A percentile compares a stretch with the other conserved stretches of the same genome.
Evolutionary conservation across 106 monocot genomes (phyloP).

Genomic region (Iris macrosiphon): DNA sequence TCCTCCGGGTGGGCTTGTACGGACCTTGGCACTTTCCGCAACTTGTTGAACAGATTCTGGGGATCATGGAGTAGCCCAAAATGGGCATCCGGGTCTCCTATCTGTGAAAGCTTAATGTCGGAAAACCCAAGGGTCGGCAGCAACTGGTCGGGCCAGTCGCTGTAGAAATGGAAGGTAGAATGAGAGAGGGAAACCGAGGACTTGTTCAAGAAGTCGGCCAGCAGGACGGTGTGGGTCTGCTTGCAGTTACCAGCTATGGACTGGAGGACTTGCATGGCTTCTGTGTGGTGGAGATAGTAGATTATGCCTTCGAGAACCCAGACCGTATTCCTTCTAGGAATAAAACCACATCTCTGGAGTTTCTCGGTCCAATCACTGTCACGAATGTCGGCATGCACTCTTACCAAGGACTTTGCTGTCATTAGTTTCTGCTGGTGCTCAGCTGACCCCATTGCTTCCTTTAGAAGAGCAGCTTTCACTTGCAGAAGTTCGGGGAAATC

Average conservation of each 20-base stretch:
- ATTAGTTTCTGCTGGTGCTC: constrained; percentile 13
- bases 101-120: constrained; percentile 55
- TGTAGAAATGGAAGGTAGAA: constrained; percentile 61
- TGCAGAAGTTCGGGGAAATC: constrained; percentile 53
- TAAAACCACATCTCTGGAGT: constrained; percentile 44
- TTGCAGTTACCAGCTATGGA: constrained; percentile 41
- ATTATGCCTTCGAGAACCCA: constrained; percentile 82
- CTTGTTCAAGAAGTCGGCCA: constrained; percentile 89
- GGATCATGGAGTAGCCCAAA: constrained; percentile 79
- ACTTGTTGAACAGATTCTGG: constrained; percentile 63
- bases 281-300: constrained; percentile 62
- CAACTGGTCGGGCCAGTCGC: constrained; percentile 73
- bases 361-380: constrained; percentile 59
- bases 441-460: constrained; percentile 28
- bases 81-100: constrained; percentile 77
- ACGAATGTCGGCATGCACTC: constrained; percentile 45
- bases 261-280: constrained; percentile 72
- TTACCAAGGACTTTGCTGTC: constrained; percentile 27
- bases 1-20: constrained; percentile 60
- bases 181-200: constrained; percentile 44
- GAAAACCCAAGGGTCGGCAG: constrained; percentile 64
- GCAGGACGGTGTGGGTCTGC: constrained; percentile 38
- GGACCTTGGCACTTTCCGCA: constrained; percentile 67
- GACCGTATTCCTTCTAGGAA: constrained; percentile 55
- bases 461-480: constrained; percentile 32